A percentile compares a stretch with the other conserved stretches of the same genome.
phyloP scores from a whole-genome alignment of 805 yeast genomes.

The Sugiyamaella marilandica region DNA sequence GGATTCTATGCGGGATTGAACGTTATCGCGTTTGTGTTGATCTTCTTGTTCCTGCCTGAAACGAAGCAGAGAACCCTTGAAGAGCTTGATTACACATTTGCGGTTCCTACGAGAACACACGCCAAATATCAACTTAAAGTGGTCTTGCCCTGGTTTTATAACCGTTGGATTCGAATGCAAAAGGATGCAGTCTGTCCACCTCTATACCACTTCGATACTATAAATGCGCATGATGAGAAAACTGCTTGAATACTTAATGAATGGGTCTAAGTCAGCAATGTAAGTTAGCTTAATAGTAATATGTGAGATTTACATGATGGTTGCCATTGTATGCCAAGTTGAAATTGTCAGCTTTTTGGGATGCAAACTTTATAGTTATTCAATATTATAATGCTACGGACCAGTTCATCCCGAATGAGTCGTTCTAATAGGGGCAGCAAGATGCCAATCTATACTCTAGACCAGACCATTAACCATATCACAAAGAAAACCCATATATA shows the following conservation, averaged over 20 bases:
- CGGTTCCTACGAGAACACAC: conserved; percentile 48
- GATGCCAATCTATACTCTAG: no score
- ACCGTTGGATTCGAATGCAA: conserved; percentile 1
- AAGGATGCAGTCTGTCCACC: conserved; percentile 3
- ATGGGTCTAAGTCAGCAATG: no score
- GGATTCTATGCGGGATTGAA: conserved; percentile 88
- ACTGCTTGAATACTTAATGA: neutral
- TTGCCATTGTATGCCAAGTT: no score
- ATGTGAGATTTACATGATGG: no score
- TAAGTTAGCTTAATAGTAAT: no score
- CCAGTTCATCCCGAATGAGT: no score
- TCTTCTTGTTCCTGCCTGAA: conserved; percentile 51
- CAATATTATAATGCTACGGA: no score
- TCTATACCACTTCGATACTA: neutral
- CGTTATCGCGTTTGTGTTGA: conserved; percentile 60
- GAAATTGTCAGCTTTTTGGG: no score
- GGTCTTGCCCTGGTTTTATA: conserved; percentile 4
- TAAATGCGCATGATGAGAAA: neutral
- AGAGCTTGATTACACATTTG: conserved; percentile 68
- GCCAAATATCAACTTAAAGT: conserved; percentile 43
- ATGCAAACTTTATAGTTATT: no score
- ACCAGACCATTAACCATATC: no score
- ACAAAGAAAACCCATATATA: no score
- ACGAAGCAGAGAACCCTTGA: conserved; percentile 68
- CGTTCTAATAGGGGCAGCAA: no score